Conservation (phyloP, 2,329 filamentous ascomycete genomes). For the Knufia petricola region DNA sequence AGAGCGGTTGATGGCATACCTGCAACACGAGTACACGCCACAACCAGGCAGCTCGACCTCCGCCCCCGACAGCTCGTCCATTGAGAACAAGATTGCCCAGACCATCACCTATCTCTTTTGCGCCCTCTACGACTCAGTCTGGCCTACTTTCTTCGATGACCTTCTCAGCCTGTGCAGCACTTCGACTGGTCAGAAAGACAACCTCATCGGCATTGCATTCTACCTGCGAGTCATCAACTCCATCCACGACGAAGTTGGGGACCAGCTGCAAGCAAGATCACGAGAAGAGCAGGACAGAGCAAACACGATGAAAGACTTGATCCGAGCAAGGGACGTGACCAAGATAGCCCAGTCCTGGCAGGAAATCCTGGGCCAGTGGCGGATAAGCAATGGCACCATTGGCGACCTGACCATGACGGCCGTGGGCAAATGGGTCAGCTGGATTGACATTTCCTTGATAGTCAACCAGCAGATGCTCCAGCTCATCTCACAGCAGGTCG, state of each 20-base stretch:
- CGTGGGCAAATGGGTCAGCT: conserved; percentile 96
- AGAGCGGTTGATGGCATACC: conserved; percentile 71
- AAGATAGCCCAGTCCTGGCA: conserved; percentile 88
- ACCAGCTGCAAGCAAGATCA: conserved; percentile 73
- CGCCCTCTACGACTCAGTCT: conserved; percentile 72
- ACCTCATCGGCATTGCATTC: conserved; percentile 65
- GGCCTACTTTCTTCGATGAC: conserved; percentile 86
- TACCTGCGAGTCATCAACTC: conserved; percentile 83
- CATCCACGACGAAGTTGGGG: conserved; percentile 94
- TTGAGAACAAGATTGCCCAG: conserved; percentile 97
- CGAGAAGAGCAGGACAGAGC: conserved; percentile 74
- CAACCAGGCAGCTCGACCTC: conserved; percentile 29
- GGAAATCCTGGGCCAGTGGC: conserved; percentile 73
- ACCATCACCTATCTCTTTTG: conserved; percentile 91
- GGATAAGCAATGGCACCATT: conserved; percentile 58
- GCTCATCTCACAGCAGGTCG: conserved; percentile 75
- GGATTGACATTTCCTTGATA: conserved; percentile 92
- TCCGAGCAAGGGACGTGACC: conserved; percentile 75
- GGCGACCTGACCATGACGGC: conserved; percentile 82
- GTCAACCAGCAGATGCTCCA: conserved; percentile 83
- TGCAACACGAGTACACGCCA: conserved; percentile 58
- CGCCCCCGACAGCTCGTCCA: conserved; percentile 58
- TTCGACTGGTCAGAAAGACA: conserved; percentile 54
- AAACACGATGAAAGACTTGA: conserved; percentile 79
- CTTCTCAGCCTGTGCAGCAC: conserved; percentile 65